Base-by-base conservation (phyloP, 1,284 basidiomycete genomes). In the Pseudozyma thailandica region DNA sequence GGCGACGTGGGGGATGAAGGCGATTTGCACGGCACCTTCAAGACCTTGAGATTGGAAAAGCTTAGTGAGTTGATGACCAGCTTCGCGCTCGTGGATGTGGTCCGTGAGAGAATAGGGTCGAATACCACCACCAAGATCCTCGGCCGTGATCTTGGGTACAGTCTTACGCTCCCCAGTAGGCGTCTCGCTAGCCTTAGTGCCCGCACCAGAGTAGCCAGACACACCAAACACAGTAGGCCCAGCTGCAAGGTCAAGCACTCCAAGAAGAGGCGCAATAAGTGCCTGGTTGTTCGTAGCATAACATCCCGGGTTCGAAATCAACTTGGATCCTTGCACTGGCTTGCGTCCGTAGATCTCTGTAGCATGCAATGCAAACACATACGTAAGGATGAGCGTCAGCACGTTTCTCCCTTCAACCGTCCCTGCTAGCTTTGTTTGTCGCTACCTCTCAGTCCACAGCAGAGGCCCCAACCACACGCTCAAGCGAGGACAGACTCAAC, bases 41-140 rank as follows among this genome's bases (percentile, higher is more conserved):
- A 16, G 42, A 27, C 50, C 41, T 7, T 42, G 31, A 20, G 28
- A 25, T n/a, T 33, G 35, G 8, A 38, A 27, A 13, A 95, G 87
- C 16, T 83, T 84, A 2, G 90, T 88, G 42, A 98, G 89, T 83
- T 97, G 95, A 60, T 86, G 85, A 2, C 89, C 89, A 0, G 94
- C 92, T 84, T 98, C 95, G 48, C 95, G 92, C 84, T 98, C 95
- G 86, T 98, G 95, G 79, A 98, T 97, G 85, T 98, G 95, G 84
- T 96, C 94, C 4, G 95, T 98, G 26, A 98, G 85, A 1, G 92
- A 77, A 84, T 98, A 98, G 1, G 94, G 90, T 35, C 89, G 87
- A 46, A 98, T 85, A 1, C 89, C 91, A 25, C 91, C 91, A 1
- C 85, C 85, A 6, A 98, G 88, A 68, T 87, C 89, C 70, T 92